Evolutionary conservation across 495 filamentous ascomycete species (phyloP), one percentile per base, ranked within the genome.

Genomic region (Mycothermus thermophilus): DNA sequence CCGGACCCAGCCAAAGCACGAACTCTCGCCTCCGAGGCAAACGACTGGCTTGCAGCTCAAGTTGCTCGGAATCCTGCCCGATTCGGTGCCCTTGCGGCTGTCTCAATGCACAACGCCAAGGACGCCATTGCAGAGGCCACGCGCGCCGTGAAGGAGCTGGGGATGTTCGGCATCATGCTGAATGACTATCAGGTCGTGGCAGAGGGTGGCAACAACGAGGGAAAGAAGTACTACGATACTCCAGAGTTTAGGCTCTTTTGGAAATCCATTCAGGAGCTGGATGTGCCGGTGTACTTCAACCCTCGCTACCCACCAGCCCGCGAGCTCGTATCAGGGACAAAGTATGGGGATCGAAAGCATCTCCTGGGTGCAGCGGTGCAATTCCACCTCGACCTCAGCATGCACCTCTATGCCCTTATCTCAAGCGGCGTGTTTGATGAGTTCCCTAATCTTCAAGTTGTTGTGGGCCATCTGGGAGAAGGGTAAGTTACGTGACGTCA

Each of bases 261-360:
- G 74, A 35, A 56, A 19, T 60, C 62, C 0, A 59, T 64, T 20
- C 59, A 62, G 2, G 68, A 75, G 38, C 63, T 80, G n/a, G 65
- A 69, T 27, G 75, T 75, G 3, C 74, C 73, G 0, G 56, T 80
- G 4, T 80, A 80, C 44, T 54, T 80, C 6, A 74, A 80, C 46
- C 75, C 75, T 0, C 43, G 55, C 11, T 58, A 58, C 34, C 52
- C 54, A 4, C 68, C 62, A 0, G 40, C 36, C 1, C 37, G 41
- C 23, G 54, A 62, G 10, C 33, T 58, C 12, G 19, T 22, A 12
- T 20, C 18, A 2, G 46, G 46, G 5, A 48, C 38, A 0, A 43
- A 25, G 34, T 54, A 48, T 20, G 50, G 46, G 0, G 40, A 44
- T 4, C 32, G 52, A 16, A 54, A 46, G 30, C 53, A 56, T 17